Evolutionary conservation across 371 early-diverging fungal genomes (phyloP), one percentile per base, ranked within the genome.

Genomic region (Zychaea mexicana): DNA sequence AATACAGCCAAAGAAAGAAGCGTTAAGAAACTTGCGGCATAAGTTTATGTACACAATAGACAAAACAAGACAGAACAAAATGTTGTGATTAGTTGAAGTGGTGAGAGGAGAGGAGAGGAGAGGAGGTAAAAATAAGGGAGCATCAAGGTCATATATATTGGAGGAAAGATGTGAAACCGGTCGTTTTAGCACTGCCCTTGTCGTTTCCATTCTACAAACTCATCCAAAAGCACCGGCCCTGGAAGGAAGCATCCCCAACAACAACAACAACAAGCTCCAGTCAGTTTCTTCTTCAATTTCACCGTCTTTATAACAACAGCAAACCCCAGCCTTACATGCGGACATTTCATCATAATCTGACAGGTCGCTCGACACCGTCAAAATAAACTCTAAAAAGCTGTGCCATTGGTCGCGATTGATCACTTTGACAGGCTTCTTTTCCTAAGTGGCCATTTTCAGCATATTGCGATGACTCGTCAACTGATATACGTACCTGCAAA

Each of bases 361-460:
- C 13, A 89, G 62, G 61, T 88, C 85, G 19, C 74, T 74, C 1
- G 72, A 57, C 1, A 89, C 77, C 1, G 79, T 73, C 8, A 72
- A 74, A 3, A 79, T 73, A 74, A 91, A 91, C n/a, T 89, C 91
- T 17, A 81, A 72, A 62, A 88, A 89, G 60, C 81, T 87, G 60
- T 79, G 80, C 92, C 92, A 91, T 61, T 91, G 92, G 61, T 91
- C 92, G 60, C 78, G 72, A 66, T 88, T 91, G 65, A 91, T 85
- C 17, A 88, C 92, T 46, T 84, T 84, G 33, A 89, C 87, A 1
- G 87, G 87, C 21, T 72, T 66, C 65, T 73, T 79, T 57, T 83
- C 83, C 60, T 84, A 49, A 42, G 45, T 45, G n/a, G 45, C 6
- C 17, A 10, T 45, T 45, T 8, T 33, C 12, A 33, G 36, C 15